Evolutionary conservation across 306 rosid genomes (phyloP).

Genomic region (Urtica urens): DNA sequence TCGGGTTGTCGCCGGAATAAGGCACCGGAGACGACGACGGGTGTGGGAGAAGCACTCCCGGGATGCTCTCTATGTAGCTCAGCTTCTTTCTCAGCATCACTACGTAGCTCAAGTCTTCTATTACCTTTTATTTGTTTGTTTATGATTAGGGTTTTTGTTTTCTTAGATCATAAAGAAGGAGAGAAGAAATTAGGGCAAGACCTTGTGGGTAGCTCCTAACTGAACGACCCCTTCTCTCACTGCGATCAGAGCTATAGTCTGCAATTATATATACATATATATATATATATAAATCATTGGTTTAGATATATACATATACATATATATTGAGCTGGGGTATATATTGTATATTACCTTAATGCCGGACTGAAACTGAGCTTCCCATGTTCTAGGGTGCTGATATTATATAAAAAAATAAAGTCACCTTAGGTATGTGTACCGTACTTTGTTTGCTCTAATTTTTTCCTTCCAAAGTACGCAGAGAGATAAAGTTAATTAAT

Average conservation of each 20-base stretch:
- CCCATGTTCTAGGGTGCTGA: constrained; percentile 99
- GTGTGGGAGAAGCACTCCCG: constrained; percentile 92
- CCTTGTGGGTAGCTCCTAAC: constrained; percentile 85
- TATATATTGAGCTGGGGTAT: too few species aligned
- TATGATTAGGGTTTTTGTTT: background rate
- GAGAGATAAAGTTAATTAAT: background rate
- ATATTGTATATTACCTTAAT: constrained; percentile 46
- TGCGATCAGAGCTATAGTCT: constrained; percentile 94
- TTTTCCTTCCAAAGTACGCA: background rate
- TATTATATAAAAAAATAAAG: constrained; percentile 12
- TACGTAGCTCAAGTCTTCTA: constrained; percentile 81
- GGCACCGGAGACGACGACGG: constrained; percentile 61
- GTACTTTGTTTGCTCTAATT: background rate
- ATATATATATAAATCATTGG: constrained; percentile 2
- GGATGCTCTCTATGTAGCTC: constrained; percentile 91
- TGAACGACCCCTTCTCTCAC: constrained; percentile 98
- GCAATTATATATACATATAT: constrained; percentile 22
- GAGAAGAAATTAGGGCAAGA: constrained; percentile 1
- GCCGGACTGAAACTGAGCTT: constrained; percentile 98
- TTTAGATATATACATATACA: too few species aligned
- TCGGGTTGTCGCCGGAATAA: constrained; percentile 4
- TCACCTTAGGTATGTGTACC: background rate
- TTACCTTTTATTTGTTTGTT: constrained; percentile 26
- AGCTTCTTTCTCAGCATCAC: constrained; percentile 72
- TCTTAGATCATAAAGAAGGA: background rate